Evolutionary conservation across 2,329 filamentous ascomycete genomes (phyloP).

Genomic region (Ustulina deusta): DNA sequence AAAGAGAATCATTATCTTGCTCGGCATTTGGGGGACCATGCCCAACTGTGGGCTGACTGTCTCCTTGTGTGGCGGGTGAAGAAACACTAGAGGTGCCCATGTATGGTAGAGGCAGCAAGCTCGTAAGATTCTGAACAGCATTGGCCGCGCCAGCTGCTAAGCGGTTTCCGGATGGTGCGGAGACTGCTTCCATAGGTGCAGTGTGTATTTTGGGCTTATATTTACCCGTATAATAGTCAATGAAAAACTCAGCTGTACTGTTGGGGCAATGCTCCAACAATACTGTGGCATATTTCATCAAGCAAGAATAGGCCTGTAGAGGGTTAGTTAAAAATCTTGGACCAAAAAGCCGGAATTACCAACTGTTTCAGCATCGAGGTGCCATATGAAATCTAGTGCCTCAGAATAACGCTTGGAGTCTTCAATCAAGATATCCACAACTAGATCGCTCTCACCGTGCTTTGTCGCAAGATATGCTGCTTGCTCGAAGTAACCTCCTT

Average conservation of each 20-base stretch:
- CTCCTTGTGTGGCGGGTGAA: conserved; percentile 64
- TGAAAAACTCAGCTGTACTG: conserved; percentile 87
- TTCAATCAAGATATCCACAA: conserved; percentile 95
- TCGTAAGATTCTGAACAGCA: conserved; percentile 87
- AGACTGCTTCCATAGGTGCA: conserved; percentile 52
- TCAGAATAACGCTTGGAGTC: conserved; percentile 92
- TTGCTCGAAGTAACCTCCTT: conserved; percentile 97
- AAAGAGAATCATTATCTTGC: conserved; percentile 58
- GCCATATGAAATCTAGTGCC: conserved; percentile 91
- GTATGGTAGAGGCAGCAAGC: conserved; percentile 85
- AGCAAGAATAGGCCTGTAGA: conserved; percentile 79
- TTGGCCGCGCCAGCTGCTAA: conserved; percentile 72
- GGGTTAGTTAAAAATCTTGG: conserved; percentile 3
- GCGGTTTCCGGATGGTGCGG: conserved; percentile 56
- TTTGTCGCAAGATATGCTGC: conserved; percentile 95
- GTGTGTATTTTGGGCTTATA: conserved; percentile 79
- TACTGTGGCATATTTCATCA: conserved; percentile 96
- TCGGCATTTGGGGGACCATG: conserved; percentile 66
- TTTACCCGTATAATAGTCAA: conserved; percentile 91
- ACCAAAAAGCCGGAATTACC: conserved; percentile 49
- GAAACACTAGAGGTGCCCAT: conserved; percentile 74
- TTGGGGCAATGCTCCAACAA: conserved; percentile 87
- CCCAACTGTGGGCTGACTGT: conserved; percentile 63
- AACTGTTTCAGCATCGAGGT: conserved; percentile 81
- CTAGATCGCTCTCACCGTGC: conserved; percentile 91